Evolutionary conservation across 129 eudicot species (phyloP).

Genomic region (Pseudognaphalium luteoalbum): DNA sequence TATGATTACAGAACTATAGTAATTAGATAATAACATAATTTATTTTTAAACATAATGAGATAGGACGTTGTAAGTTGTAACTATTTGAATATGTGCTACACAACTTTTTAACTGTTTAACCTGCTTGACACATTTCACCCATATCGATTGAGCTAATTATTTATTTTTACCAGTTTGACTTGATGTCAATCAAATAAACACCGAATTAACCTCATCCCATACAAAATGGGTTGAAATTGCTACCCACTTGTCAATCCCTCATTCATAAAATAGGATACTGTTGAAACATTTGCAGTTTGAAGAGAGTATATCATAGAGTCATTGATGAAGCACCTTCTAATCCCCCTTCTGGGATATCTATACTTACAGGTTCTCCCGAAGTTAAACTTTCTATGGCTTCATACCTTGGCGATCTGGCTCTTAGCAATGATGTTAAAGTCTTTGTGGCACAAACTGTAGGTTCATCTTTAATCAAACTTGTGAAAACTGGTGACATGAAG

Average conservation of each 20-base stretch:
- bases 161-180: neutral
- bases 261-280: neutral
- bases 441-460: slow-evolving; percentile 79
- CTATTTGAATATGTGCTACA: neutral
- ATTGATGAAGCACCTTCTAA: neutral
- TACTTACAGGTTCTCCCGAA: slow-evolving; percentile 68
- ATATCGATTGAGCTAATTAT: neutral
- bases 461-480: slow-evolving; percentile 64
- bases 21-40: too few relatives aligned
- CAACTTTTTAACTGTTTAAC: neutral
- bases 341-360: neutral
- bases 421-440: slow-evolving; percentile 84
- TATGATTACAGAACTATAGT: neutral
- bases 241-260: neutral
- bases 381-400: slow-evolving; percentile 85
- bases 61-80: neutral
- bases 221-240: neutral
- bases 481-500: slow-evolving; percentile 55
- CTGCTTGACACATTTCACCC: neutral
- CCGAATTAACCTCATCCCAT: neutral
- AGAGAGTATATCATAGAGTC: neutral
- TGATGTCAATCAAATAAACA: neutral
- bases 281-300: slow-evolving; percentile 33
- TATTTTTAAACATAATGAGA: neutral
- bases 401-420: slow-evolving; percentile 78